phyloP scores from a whole-genome alignment of 768 basidiomycete genomes.

The Boletellus emodensis region DNA sequence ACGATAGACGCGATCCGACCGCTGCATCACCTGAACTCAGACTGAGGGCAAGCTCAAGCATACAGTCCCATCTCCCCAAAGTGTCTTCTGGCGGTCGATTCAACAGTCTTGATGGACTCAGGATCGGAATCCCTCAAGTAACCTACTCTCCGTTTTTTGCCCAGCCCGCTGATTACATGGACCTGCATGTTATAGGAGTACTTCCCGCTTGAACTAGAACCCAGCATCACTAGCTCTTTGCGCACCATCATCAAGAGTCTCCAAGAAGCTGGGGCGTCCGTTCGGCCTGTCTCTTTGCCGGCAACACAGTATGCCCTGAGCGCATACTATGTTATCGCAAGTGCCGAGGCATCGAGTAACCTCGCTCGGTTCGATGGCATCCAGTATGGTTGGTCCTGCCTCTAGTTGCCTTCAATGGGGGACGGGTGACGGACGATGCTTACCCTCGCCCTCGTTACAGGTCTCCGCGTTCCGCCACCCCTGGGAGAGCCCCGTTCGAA shows the following conservation, averaged over 20 bases:
- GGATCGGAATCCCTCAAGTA: conserved; percentile 76
- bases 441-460: conserved; percentile 30
- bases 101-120: conserved; percentile 44
- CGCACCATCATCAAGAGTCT: conserved; percentile 44
- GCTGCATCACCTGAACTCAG: conserved; percentile 46
- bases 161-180: neutral
- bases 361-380: conserved; percentile 88
- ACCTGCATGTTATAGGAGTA: conserved; percentile 50
- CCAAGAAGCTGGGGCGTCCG: conserved; percentile 51
- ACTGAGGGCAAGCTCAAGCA: conserved; percentile 30
- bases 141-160: conserved; percentile 5
- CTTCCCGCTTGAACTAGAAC: conserved; percentile 66
- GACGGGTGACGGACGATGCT: neutral
- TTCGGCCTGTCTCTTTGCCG: conserved; percentile 74
- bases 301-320: conserved; percentile 70
- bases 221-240: conserved; percentile 41
- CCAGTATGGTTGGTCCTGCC: conserved; percentile 59
- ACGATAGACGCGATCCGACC: conserved; percentile 75
- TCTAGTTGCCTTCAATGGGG: neutral
- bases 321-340: conserved; percentile 94
- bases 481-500: conserved; percentile 42
- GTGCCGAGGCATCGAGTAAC: conserved; percentile 91
- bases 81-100: neutral
- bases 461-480: conserved; percentile 45
- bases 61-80: conserved; percentile 10